Evolutionary conservation across 495 filamentous ascomycete species (phyloP).

Genomic region (Aspergillus ellipticus): DNA sequence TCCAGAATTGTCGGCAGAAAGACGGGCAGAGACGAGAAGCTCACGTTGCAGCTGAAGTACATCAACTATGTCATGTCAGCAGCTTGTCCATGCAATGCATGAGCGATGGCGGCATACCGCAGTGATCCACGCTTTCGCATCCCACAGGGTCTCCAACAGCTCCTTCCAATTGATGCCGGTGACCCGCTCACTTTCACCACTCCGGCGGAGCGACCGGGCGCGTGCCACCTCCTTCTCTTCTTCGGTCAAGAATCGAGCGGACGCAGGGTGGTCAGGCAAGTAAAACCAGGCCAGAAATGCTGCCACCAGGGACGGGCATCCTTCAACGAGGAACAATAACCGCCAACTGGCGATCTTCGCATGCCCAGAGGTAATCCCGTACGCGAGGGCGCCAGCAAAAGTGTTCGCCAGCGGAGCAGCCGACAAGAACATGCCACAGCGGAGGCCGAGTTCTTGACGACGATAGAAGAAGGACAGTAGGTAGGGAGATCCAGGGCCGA

Average conservation of each 20-base stretch:
- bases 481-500: slow-evolving; percentile 67
- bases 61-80: slow-evolving; percentile 37
- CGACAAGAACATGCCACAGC: slow-evolving; percentile 71
- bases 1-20: slow-evolving; percentile 79
- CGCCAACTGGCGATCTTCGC: slow-evolving; percentile 70
- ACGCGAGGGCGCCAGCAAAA: slow-evolving; percentile 80
- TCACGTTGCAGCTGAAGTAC: slow-evolving; percentile 59
- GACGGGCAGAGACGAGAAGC: slow-evolving; percentile 81
- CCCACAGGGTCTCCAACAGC: slow-evolving; percentile 50
- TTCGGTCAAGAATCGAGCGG: slow-evolving; percentile 64
- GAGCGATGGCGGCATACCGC: slow-evolving; percentile 31
- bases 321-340: slow-evolving; percentile 80
- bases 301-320: slow-evolving; percentile 66
- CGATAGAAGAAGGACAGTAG: slow-evolving; percentile 82
- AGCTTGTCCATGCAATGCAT: not conserved
- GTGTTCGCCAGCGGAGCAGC: slow-evolving; percentile 78
- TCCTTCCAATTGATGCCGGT: slow-evolving; percentile 57
- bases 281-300: slow-evolving; percentile 62
- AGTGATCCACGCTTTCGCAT: slow-evolving; percentile 59
- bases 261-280: slow-evolving; percentile 67
- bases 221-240: slow-evolving; percentile 69
- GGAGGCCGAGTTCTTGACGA: slow-evolving; percentile 70
- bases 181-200: slow-evolving; percentile 53
- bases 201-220: slow-evolving; percentile 58
- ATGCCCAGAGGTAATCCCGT: slow-evolving; percentile 72